Percentiles rank a stretch among this genome's conserved stretches.
phyloP scores from a whole-genome alignment of 805 yeast species.

The Kodamaea sagamina region DNA sequence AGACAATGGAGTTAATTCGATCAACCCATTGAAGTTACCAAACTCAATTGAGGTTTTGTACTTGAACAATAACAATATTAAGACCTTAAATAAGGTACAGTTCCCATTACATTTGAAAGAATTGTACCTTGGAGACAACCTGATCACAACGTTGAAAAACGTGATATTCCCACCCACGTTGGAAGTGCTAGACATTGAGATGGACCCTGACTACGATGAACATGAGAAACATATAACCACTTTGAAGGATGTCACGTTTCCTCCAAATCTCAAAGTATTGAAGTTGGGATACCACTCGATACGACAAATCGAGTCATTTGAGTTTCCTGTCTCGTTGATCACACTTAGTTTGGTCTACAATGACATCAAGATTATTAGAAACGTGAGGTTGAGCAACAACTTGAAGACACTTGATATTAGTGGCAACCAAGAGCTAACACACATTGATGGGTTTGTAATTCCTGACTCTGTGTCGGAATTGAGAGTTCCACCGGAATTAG shows the following conservation, averaged over 20 bases:
- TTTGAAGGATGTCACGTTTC: conserved; percentile 43
- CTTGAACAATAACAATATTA: conserved; percentile 43
- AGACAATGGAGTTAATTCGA: conserved; percentile 45
- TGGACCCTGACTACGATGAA: conserved; percentile 44
- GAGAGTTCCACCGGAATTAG: conserved; percentile 35
- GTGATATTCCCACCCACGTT: conserved; percentile 41
- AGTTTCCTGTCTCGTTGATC: conserved; percentile 37
- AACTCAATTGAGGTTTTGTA: conserved; percentile 40
- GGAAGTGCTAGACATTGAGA: conserved; percentile 43
- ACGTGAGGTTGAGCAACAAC: conserved; percentile 37
- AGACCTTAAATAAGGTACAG: conserved; percentile 44
- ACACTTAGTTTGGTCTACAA: conserved; percentile 39
- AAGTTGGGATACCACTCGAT: conserved; percentile 43
- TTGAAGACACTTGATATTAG: conserved; percentile 39
- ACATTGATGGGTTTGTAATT: conserved; percentile 37
- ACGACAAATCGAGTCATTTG: conserved; percentile 39
- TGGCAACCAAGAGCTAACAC: conserved; percentile 42
- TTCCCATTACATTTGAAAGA: conserved; percentile 39
- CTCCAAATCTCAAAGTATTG: conserved; percentile 36
- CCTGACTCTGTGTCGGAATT: conserved; percentile 43
- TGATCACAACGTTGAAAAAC: conserved; percentile 46
- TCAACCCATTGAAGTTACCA: conserved; percentile 46
- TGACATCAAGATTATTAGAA: conserved; percentile 39
- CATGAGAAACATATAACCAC: conserved; percentile 44
- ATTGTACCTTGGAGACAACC: conserved; percentile 43